A percentile compares a stretch with the other conserved stretches of the same genome.
Conservation (phyloP, 768 basidiomycete genomes). For the Panus rudis region DNA sequence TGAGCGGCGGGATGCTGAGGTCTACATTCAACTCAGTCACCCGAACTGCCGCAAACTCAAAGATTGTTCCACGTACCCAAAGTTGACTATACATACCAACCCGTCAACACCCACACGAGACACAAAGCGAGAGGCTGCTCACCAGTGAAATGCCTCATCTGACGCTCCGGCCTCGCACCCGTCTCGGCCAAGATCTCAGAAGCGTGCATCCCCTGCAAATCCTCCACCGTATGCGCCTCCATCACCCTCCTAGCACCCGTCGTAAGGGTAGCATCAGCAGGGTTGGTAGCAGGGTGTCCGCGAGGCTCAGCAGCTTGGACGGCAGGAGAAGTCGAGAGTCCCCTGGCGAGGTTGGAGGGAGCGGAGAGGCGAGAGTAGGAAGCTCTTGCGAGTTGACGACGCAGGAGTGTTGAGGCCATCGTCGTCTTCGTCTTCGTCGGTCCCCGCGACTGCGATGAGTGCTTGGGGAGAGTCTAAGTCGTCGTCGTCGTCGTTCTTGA, state of each 20-base stretch:
- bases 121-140: too few species aligned
- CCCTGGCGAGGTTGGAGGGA: conserved; percentile 14
- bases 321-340: conserved; percentile 32
- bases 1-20: conserved; percentile 99
- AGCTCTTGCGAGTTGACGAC: conserved; percentile 44
- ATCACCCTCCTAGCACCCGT: conserved; percentile 40
- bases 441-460: conserved; percentile 10
- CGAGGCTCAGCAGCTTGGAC: too few species aligned
- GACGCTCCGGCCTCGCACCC: conserved; percentile 60
- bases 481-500: neutral
- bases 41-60: neutral
- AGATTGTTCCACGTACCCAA: conserved; percentile 47
- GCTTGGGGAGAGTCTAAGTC: neutral
- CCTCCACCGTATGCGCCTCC: conserved; percentile 74
- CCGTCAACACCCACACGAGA: conserved; percentile 2
- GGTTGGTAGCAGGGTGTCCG: conserved; percentile 20
- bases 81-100: conserved; percentile 61
- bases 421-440: conserved; percentile 23
- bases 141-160: conserved; percentile 94
- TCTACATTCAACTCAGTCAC: conserved; percentile 30
- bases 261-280: conserved; percentile 20
- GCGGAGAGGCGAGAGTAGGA: conserved; percentile 28
- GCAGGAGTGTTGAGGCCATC: conserved; percentile 65
- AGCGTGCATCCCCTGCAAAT: conserved; percentile 74
- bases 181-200: conserved; percentile 76